A percentile compares a stretch with the other conserved stretches of the same genome.
Evolutionary conservation across 2,329 filamentous ascomycete species (phyloP).

Genomic region (Epichloe hybrida): DNA sequence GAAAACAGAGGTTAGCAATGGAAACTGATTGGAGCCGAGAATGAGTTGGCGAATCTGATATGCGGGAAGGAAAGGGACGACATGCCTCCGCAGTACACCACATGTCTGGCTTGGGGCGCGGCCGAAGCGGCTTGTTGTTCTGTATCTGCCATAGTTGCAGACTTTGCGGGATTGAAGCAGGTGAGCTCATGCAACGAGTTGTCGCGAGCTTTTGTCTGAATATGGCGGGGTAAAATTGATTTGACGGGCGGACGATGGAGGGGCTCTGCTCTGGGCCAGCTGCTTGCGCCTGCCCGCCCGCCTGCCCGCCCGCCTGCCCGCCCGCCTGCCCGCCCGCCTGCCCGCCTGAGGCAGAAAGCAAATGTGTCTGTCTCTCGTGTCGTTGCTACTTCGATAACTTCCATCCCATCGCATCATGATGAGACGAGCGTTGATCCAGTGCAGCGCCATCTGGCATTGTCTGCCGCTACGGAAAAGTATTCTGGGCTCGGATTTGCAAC

Average conservation of each 20-base stretch:
- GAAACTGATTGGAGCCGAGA: neutral
- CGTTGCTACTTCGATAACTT: too few relatives aligned
- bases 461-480: too few relatives aligned
- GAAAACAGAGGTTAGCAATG: neutral
- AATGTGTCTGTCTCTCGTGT: neutral
- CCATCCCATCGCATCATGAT: too few relatives aligned
- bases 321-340: too few relatives aligned
- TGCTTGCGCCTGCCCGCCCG: too few relatives aligned
- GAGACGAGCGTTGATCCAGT: too few relatives aligned
- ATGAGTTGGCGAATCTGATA: neutral
- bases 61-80: slow-evolving; percentile 15
- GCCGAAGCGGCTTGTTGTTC: slow-evolving; percentile 30
- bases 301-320: too few relatives aligned
- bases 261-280: slow-evolving; percentile 6
- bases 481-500: too few relatives aligned
- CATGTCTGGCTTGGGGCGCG: slow-evolving; percentile 37
- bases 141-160: slow-evolving; percentile 37
- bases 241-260: neutral
- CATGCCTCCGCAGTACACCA: slow-evolving; percentile 47
- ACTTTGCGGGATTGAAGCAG: slow-evolving; percentile 6
- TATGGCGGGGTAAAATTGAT: slow-evolving; percentile 15
- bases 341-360: neutral
- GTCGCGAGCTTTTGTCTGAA: slow-evolving; percentile 14
- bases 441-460: too few relatives aligned
- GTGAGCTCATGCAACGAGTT: slow-evolving; percentile 7